Evolutionary conservation across 805 yeast species (phyloP).

Genomic region (Jamesozyma lodderae): DNA sequence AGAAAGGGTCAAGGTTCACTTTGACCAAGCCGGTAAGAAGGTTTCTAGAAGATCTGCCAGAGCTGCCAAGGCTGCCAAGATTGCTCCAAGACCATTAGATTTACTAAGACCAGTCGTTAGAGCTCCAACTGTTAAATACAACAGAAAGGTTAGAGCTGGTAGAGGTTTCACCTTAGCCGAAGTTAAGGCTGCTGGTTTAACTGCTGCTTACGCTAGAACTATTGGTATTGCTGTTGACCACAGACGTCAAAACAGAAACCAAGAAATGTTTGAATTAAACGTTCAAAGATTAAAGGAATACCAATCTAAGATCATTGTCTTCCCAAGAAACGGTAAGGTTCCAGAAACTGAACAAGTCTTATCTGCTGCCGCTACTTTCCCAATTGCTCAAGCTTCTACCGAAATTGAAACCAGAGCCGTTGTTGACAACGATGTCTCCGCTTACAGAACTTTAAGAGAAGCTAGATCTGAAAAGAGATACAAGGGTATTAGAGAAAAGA

Average conservation of each 20-base stretch:
- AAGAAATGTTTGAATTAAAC: constrained; percentile 88
- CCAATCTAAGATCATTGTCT: constrained; percentile 89
- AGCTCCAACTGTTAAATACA: constrained; percentile 97
- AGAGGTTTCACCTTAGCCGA: constrained; percentile 98
- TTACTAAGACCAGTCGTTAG: constrained; percentile 94
- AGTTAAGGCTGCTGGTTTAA: constrained; percentile 93
- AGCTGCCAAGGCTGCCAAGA: constrained; percentile 83
- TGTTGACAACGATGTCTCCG: constrained; percentile 61
- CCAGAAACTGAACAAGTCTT: constrained; percentile 72
- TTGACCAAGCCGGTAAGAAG: constrained; percentile 99
- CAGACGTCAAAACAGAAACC: constrained; percentile 98
- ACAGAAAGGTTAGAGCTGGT: constrained; percentile 99
- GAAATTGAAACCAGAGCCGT: constrained; percentile 87
- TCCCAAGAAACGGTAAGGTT: constrained; percentile 84
- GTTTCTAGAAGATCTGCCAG: constrained; percentile 93
- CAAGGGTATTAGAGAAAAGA: constrained; percentile 95
- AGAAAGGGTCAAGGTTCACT: constrained; percentile 98
- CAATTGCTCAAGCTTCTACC: constrained; percentile 69
- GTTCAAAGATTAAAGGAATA: constrained; percentile 94
- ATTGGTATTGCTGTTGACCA: constrained; percentile 98
- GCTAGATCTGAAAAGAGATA: constrained; percentile 92
- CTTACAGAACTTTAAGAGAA: constrained; percentile 89
- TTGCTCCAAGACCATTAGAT: constrained; percentile 98
- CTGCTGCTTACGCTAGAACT: constrained; percentile 93
- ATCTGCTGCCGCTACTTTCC: constrained; percentile 75